Conservation (phyloP, 257 asterid genomes). For the Lantana camara region DNA sequence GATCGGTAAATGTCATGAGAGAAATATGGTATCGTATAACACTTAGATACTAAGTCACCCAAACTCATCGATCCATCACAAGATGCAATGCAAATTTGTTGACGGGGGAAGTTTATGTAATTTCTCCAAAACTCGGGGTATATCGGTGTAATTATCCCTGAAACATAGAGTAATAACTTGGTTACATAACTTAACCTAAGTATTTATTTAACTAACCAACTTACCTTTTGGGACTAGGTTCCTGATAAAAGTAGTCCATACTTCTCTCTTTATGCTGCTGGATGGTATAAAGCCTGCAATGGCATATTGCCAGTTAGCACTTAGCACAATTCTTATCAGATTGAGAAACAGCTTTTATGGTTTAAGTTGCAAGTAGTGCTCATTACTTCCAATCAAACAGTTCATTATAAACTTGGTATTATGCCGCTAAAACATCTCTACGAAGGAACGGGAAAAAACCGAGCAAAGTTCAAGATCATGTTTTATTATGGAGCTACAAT, state of each 20-base stretch:
- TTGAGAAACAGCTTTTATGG: too few relatives aligned
- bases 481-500: conserved; percentile 18
- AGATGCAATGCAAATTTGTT: too few relatives aligned
- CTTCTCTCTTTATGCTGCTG: conserved; percentile 12
- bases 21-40: too few relatives aligned
- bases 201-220: neutral
- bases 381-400: conserved; percentile 16
- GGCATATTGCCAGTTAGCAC: neutral
- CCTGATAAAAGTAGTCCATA: neutral
- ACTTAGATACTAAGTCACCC: too few relatives aligned
- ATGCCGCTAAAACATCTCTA: neutral
- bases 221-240: neutral
- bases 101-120: too few relatives aligned
- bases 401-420: conserved; percentile 3
- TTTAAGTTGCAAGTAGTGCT: neutral
- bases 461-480: neutral
- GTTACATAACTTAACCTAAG: neutral
- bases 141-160: too few relatives aligned
- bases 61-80: too few relatives aligned
- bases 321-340: too few relatives aligned
- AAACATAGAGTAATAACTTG: too few relatives aligned
- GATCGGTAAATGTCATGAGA: too few relatives aligned
- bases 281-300: conserved; percentile 7
- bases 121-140: too few relatives aligned
- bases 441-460: conserved; percentile 11